Conservation (phyloP, 139 green algal genomes). For the Coelastrella sp. region DNA sequence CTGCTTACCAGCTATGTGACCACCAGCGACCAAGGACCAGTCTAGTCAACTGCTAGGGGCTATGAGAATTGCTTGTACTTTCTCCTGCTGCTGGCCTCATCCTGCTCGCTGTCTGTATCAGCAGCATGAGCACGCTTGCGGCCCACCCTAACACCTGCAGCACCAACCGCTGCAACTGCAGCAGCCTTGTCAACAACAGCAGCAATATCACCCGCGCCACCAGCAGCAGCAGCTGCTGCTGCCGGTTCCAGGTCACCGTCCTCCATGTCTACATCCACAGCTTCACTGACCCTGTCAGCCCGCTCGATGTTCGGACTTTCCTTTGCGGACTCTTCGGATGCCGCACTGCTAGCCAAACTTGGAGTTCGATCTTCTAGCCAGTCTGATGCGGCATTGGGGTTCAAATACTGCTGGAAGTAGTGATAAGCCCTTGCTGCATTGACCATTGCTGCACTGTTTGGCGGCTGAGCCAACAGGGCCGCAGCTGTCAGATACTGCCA, state of each 20-base stretch:
- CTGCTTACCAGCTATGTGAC: too few relatives aligned
- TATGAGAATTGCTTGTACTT: constrained; percentile 5
- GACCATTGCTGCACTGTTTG: constrained; percentile 28
- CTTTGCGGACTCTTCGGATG: constrained; percentile 35
- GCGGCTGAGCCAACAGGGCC: constrained; percentile 33
- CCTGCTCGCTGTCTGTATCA: constrained; percentile 42
- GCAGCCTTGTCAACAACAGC: neutral
- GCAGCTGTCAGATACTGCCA: constrained; percentile 49
- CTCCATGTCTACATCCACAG: neutral
- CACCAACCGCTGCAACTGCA: neutral
- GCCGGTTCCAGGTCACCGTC: neutral
- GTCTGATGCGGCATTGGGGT: neutral
- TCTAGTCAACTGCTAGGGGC: too few relatives aligned
- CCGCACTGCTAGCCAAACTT: constrained; percentile 36
- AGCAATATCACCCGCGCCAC: neutral
- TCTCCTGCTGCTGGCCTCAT: constrained; percentile 49
- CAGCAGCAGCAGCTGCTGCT: constrained; percentile 14
- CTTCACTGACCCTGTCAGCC: constrained; percentile 24
- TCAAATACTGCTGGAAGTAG: constrained; percentile 41
- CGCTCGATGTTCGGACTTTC: constrained; percentile 16
- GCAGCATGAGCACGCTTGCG: constrained; percentile 1
- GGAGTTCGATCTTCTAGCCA: constrained; percentile 35
- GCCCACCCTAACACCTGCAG: neutral
- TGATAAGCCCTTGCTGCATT: constrained; percentile 39
- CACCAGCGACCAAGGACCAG: too few relatives aligned